Base-by-base conservation (phyloP, 495 filamentous ascomycete species). In the Daldinia loculata region DNA sequence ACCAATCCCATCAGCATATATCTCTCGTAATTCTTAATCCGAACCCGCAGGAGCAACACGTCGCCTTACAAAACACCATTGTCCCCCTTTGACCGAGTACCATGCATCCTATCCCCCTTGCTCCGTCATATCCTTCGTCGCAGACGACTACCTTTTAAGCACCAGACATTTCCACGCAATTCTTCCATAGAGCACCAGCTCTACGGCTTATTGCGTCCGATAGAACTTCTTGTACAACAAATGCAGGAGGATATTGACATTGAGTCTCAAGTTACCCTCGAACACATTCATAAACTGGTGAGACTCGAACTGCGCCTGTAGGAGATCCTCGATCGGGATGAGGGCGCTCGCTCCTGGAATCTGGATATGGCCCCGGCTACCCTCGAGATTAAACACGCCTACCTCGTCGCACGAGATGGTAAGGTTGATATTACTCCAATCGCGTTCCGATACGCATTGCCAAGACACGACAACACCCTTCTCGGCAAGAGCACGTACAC, bases 171-270 rank as follows among this genome's bases (percentile, higher is more conserved):
- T 41, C 27, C 4, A 48, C 22, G 32, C 43, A 34, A n/a, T 53
- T 51, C 3, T 48, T 45, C 36, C 45, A 50, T 12, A 56, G 27
- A 65, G 43, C 12, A 32, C 66, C 51, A 39, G 58, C 48, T 60
- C 70, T 51, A 52, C 17, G 58, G 62, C 52, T 87, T 90, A 90
- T 75, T 91, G 88, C 62, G 92, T 91, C 63, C 90, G 84, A 77
- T 98, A 99, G 82, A 99, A 99, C 83, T 99, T 99, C 87, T 93
- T 94, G 84, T 98, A 97, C 58, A 99, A 85, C 79, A 97, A 82
- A 85, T 98, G 95, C 83, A 99, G 80, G 79, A 99, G 90, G 63
- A 98, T 81, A 80, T 99, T 98, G 69, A 98, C 95, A 79, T 98
- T 98, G 67, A 99, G 87, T 81, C 90, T 88, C 76, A 96, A 83